Evolutionary conservation across 345 rosid genomes (phyloP).

Genomic region (Eucalyptus albens): DNA sequence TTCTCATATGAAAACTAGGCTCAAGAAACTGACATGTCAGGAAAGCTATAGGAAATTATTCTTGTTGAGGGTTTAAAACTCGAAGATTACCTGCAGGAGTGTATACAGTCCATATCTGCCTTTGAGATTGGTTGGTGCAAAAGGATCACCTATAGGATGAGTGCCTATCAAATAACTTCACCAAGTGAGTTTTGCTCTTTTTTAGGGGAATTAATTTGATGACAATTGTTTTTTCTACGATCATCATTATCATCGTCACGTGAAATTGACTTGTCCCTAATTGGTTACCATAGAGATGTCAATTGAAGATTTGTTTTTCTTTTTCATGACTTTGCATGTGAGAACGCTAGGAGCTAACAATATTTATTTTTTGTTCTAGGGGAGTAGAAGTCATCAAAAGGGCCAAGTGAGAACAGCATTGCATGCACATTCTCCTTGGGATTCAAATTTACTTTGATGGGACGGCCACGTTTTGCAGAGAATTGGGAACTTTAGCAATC

Average conservation of each 20-base stretch:
- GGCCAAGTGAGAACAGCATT: no score
- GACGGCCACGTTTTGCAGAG: no score
- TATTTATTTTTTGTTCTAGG: not conserved
- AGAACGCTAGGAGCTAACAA: not conserved
- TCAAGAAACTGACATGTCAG: not conserved
- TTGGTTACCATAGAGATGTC: not conserved
- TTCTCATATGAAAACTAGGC: not conserved
- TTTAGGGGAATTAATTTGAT: not conserved
- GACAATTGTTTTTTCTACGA: not conserved
- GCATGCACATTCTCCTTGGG: no score
- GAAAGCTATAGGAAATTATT: not conserved
- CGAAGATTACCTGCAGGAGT: not conserved
- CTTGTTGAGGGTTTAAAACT: not conserved
- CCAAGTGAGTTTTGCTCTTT: not conserved
- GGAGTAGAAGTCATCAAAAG: not conserved
- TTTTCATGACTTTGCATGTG: not conserved
- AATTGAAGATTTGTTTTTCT: not conserved
- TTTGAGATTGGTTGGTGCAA: not conserved
- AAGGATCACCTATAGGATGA: not conserved
- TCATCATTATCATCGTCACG: rapidly evolving
- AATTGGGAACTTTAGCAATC: no score
- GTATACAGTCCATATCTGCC: not conserved
- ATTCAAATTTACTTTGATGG: no score
- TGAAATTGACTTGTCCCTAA: not conserved
- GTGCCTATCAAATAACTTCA: not conserved